Evolutionary conservation across 2,329 filamentous ascomycete species (phyloP), one percentile per base, ranked within the genome.

Genomic region (Apiospora sp.): DNA sequence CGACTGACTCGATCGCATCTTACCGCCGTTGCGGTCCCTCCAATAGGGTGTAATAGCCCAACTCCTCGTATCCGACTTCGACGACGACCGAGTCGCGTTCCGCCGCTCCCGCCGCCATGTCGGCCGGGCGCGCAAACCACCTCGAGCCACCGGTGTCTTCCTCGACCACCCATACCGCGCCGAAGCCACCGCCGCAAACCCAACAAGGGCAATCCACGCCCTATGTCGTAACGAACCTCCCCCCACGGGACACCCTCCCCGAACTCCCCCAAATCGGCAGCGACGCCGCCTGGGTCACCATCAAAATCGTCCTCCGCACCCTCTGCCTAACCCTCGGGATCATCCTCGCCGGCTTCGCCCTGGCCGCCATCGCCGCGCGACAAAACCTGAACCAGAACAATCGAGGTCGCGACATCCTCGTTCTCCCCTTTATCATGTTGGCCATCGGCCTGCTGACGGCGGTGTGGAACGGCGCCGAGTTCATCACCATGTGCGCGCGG

Each of bases 401-500:
- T 12, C 24, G 16, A 19, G 13, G 13, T 24, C n/a, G 30, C 30
- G 8, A 3, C 19, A 2, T 13, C 1, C 30, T n/a, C 19, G 8
- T 14, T 7, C 14, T 64, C 19, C 3, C 58, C 19, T 2, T 13
- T 3, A n/a, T 19, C 4, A 10, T 13, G n/a, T 41, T 48, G 41
- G 6, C 54, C 30, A 12, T 61, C 30, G 54, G 27, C 30, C 6
- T 61, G 30, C 6, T 34, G 3, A 30, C 30, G 6, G 6, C 27
- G 30, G 27, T 22, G 10, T 81, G 78, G 79, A 77, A 80, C 67
- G 41, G 74, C 41, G 67, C 71, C 54, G 78, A 80, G 64, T 77
- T 79, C 48, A 46, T 79, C 27, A 76, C 76, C 10, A 73, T 79
- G 5, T 75, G 75, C 48, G 72, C 72, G 22, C 77, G 77, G 7